Base-by-base conservation (phyloP, 352 stramenopile species). In the Pseudoperonospora humuli region DNA sequence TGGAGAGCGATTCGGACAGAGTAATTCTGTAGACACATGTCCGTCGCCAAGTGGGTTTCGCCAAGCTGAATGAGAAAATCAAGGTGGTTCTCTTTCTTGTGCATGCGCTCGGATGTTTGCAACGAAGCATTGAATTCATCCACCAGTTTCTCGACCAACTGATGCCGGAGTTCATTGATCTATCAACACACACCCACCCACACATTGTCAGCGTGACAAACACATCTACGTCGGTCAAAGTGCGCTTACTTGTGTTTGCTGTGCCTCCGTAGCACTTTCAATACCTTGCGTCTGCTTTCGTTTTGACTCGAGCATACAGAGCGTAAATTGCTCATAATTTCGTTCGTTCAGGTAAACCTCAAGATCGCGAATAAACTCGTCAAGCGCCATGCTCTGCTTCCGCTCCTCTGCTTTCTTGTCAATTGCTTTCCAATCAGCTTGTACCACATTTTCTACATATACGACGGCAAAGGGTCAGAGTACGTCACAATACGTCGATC, bases 21-120 rank as follows among this genome's bases (percentile, higher is more conserved):
- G 45, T 92, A 92, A 51, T 86, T 86, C 34, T 86, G 66, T 20
- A 92, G 53, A 47, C 79, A 92, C 72, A 92, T 87, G 34, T 89
- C 64, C 0, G 79, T 86, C 8, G 76, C 79, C 1, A 86, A 37
- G 4, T 74, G 49, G 5, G 77, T 73, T 26, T 89, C 62, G 6
- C 69, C 76, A 20, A 92, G 57, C 24, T 82, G 62, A 42, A 92
- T 86, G 36, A 89, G 54, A 29, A 82, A 84, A 15, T 70, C 61
- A 1, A 92, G 42, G 32, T 92, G 75, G n/a, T 75, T 64, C 29
- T 89, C 79, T 34, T 85, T 86, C 55, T 86, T 89, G 50, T 89
- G 76, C 70, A 85, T 89, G 3, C 68, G 72, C 39, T 86, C 74
- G 9, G 74, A 86, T 2, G 76, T 84, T 39, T 89, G 76, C 50